Evolutionary conservation across 1,139 yeast species (phyloP).

Genomic region (Scheffersomyces quercinus): DNA sequence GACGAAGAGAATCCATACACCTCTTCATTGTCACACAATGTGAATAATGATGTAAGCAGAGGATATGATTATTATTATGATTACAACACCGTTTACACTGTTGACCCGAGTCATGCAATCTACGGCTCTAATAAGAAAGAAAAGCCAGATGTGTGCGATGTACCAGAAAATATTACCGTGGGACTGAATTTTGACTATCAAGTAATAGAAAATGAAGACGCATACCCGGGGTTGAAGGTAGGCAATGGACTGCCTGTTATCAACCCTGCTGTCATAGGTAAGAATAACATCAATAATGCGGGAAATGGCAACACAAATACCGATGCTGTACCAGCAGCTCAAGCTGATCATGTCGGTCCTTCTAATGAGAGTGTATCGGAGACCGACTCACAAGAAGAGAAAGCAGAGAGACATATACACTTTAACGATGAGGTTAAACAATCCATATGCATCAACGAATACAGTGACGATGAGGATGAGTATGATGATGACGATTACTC

Average conservation of each 20-base stretch:
- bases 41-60: constrained; percentile 60
- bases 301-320: neutral
- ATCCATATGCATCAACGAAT: constrained; percentile 68
- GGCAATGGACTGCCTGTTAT: constrained; percentile 22
- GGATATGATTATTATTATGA: constrained; percentile 87
- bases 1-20: constrained; percentile 55
- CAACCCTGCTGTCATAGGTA: constrained; percentile 22
- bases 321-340: constrained; percentile 1
- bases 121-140: constrained; percentile 26
- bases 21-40: constrained; percentile 74
- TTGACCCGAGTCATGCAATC: constrained; percentile 51
- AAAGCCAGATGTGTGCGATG: constrained; percentile 46
- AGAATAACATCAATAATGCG: constrained; percentile 12
- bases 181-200: constrained; percentile 45
- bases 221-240: constrained; percentile 1
- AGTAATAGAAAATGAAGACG: constrained; percentile 26
- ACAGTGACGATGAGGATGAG: constrained; percentile 34
- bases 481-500: constrained; percentile 15
- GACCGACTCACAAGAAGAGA: constrained; percentile 15
- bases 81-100: constrained; percentile 78
- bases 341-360: no score
- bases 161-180: constrained; percentile 44
- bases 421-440: constrained; percentile 93
- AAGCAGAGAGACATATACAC: constrained; percentile 66
- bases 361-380: no score